Base-by-base conservation (phyloP, 371 early-diverging fungal genomes). In the Mucor ambiguus region DNA sequence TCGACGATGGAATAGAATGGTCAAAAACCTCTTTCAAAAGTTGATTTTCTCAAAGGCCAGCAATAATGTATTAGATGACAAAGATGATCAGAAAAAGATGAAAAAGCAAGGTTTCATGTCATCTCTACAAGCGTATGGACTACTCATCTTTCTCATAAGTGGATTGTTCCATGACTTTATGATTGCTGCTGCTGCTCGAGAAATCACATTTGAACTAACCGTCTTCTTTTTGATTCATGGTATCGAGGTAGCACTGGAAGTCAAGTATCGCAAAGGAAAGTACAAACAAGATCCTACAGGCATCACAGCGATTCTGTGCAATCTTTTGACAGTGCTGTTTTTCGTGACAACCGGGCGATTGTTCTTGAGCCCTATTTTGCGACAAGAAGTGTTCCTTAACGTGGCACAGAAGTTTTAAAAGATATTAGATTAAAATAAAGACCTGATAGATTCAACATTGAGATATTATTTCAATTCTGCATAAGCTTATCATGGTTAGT, bases 111-210 rank as follows among this genome's bases (percentile, higher is more conserved):
- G 58, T 14, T 49, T 37, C 20, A 14, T 61, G 1, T 49, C 48
- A 3, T 43, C 56, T n/a, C 57, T 43, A 0, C 61, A 20, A 0
- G n/a, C 32, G 26, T 61, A 24, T 35, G 70, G 70, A 1, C 33
- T 69, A 24, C 33, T 64, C 4, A 35, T 65, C 20, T 69, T 69
- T 41, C 18, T 55, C 16, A 29, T 65, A 0, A 69, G 70, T 24
- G 70, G 70, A 1, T 22, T 69, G 2, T 37, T 65, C 2, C 70
- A 69, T 32, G 70, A 69, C 38, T 69, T 69, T 12, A 69, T 69
- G 70, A 65, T 69, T 41, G 58, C 61, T 0, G 70, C 70, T 3
- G 65, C 44, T 3, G 52, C 70, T 28, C 35, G 70, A 10, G 46
- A 46, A 46, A 54, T 69, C 12, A 69, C 70, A 0, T 56, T 64